Evolutionary conservation across 2,329 filamentous ascomycete genomes (phyloP).

Genomic region (Penicillium palitans): DNA sequence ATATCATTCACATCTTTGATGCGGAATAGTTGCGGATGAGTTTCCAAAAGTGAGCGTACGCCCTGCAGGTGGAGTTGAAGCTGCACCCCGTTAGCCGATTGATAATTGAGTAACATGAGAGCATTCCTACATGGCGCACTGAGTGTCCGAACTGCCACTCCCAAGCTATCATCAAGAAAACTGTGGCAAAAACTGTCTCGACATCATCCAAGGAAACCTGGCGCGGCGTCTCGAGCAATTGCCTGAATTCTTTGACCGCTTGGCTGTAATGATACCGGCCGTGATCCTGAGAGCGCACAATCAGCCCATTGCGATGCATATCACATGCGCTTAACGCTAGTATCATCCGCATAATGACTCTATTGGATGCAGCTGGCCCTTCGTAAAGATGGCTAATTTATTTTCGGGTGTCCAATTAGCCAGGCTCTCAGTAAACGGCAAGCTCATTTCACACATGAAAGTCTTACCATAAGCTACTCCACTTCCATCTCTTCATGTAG

Average conservation of each 20-base stretch:
- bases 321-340: conserved; percentile 40
- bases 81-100: not conserved
- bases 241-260: conserved; percentile 40
- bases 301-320: conserved; percentile 37
- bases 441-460: not conserved
- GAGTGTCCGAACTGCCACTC: conserved; percentile 42
- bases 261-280: conserved; percentile 38
- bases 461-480: conserved; percentile 37
- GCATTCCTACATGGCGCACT: conserved; percentile 24
- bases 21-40: conserved; percentile 36
- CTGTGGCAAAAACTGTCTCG: conserved; percentile 38
- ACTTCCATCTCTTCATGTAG: conserved; percentile 42
- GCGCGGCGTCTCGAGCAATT: conserved; percentile 34
- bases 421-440: not conserved
- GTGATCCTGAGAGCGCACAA: conserved; percentile 30
- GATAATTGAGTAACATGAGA: no score
- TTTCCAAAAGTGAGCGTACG: conserved; percentile 37
- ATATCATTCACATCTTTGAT: conserved; percentile 33
- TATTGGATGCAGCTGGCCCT: conserved; percentile 36
- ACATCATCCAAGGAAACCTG: conserved; percentile 32
- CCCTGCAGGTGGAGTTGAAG: conserved; percentile 40
- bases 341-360: conserved; percentile 45
- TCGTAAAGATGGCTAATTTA: conserved; percentile 32
- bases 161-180: conserved; percentile 40
- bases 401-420: not conserved